These are phyloP conservation scores for Sclerospora graminicola DNA, from an alignment of 352 stramenopile genomes.

Conservation along the genomic window DNA sequence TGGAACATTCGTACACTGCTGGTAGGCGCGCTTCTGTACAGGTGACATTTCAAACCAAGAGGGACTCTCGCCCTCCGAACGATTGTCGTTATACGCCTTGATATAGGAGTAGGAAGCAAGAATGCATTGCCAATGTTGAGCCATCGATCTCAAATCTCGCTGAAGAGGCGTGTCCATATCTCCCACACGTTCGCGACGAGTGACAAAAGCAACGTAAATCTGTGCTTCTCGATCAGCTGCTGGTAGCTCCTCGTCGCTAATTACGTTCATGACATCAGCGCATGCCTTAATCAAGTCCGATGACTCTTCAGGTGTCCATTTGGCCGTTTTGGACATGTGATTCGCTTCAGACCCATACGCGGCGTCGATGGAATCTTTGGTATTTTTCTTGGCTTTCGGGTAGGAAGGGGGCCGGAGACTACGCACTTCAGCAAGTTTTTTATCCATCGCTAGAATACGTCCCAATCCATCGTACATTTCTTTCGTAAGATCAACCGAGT, in stretches of 20 bases:
- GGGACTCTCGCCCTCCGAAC: slow-evolving; percentile 13
- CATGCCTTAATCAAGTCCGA: slow-evolving; percentile 29
- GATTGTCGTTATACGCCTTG: slow-evolving; percentile 25
- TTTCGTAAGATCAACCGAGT: slow-evolving; percentile 28
- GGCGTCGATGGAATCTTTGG: slow-evolving; percentile 3
- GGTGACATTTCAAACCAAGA: slow-evolving; percentile 27
- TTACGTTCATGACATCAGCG: slow-evolving; percentile 26
- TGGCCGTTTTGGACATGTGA: slow-evolving; percentile 13
- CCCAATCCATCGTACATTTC: slow-evolving; percentile 22
- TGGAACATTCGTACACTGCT: slow-evolving; percentile 28
- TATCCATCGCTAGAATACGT: slow-evolving; percentile 25
- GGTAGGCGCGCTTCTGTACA: slow-evolving; percentile 25
- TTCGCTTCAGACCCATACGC: slow-evolving; percentile 6
- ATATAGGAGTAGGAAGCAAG: slow-evolving; percentile 34
- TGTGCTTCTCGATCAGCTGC: slow-evolving; percentile 18
- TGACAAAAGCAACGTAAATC: slow-evolving; percentile 29
- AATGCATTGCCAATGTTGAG: slow-evolving; percentile 28
- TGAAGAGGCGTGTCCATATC: slow-evolving; percentile 12
- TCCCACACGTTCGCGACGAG: slow-evolving; percentile 14
- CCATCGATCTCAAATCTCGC: slow-evolving; percentile 22
- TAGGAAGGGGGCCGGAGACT: slow-evolving; percentile 11
- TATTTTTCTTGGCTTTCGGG: slow-evolving; percentile 8
- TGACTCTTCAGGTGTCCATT: slow-evolving; percentile 25
- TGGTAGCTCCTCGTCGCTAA: slow-evolving; percentile 12
- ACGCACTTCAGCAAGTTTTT: slow-evolving; percentile 13